These are phyloP conservation scores for Oryza punctata DNA, from an alignment of 176 grass and related monocot species.

Conservation along the genomic window DNA sequence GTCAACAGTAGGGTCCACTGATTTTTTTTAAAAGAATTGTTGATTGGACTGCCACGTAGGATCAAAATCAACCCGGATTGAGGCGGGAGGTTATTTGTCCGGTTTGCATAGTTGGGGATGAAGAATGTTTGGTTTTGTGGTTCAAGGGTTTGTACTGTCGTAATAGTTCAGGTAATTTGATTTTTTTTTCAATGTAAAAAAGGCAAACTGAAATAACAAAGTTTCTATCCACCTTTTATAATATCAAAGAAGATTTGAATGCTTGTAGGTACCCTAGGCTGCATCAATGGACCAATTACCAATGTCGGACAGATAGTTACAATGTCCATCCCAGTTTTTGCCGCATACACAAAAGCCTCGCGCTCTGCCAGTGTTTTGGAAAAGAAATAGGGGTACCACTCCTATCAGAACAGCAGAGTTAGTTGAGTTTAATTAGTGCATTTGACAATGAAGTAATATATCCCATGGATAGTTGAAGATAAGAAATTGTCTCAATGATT, in stretches of 20 bases:
- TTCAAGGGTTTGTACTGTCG: too few relatives aligned
- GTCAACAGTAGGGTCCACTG: too few relatives aligned
- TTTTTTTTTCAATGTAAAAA: too few relatives aligned
- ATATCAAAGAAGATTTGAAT: conserved; percentile 39
- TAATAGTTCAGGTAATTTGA: too few relatives aligned
- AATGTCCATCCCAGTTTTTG: conserved; percentile 47
- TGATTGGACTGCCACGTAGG: too few relatives aligned
- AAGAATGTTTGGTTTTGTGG: too few relatives aligned
- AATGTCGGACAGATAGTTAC: conserved; percentile 41
- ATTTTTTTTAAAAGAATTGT: too few relatives aligned
- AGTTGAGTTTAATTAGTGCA: background rate
- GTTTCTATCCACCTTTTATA: conserved; percentile 36
- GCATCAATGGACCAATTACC: conserved; percentile 48
- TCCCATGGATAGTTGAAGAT: background rate
- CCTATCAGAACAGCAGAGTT: conserved; percentile 26
- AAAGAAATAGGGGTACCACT: conserved; percentile 44
- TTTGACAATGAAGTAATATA: background rate
- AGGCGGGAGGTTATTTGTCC: too few relatives aligned
- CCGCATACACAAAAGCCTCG: conserved; percentile 46
- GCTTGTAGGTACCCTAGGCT: conserved; percentile 44
- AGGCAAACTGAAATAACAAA: conserved; percentile 15
- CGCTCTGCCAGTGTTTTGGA: conserved; percentile 57
- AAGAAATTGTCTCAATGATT: background rate
- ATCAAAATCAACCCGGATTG: too few relatives aligned
- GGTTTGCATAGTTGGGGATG: too few relatives aligned